Evolutionary conservation across 169 alveolate genomes (phyloP), one percentile per base, ranked within the genome.

Genomic region (Plasmodium malariae): DNA sequence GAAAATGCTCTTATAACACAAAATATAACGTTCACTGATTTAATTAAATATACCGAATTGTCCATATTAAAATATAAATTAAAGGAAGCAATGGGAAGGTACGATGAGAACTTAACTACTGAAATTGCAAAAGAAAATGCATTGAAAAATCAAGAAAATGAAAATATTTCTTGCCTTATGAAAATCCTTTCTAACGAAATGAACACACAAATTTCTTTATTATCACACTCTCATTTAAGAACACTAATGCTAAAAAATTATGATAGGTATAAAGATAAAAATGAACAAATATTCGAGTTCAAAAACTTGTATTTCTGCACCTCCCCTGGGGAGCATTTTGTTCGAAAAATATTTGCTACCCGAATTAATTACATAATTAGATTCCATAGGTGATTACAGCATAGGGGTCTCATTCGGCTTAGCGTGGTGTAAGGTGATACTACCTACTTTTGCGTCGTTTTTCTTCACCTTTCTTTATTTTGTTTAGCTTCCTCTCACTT

Each of bases 81-180:
- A 45, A 32, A 4, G 12, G 71, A 37, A 32, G 26, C 55, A 3
- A 9, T 2, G 1, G 19, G 14, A 9, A 34, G 26, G 19, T 1
- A 45, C 1, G 40, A 12, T 11, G 9, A 30, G 17, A 11, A 6
- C 1, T 6, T 3, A 30, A 32, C 1, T 36, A 24, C 6, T 34
- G 28, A 57, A 3, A 17, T 3, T 1, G 12, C 24, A 48, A 9
- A 48, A 36, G 24, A 12, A 7, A 28, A 45, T 21, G 0, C 5
- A 17, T 21, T 28, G 37, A 4, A n/a, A 62, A 0, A 43, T 69
- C 11, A 69, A 2, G 4, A 14, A 14, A 4, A 21, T 24, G 73
- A 76, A 43, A 34, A 55, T 63, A 19, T 60, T 12, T 43, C 62
- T 62, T 76, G 89, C 30, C 34, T 76, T 43, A 76, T 76, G 89